These are phyloP conservation scores for Endotrypanum monterogeii DNA, from an alignment of 208 protist genomes.

Conservation along the genomic window DNA sequence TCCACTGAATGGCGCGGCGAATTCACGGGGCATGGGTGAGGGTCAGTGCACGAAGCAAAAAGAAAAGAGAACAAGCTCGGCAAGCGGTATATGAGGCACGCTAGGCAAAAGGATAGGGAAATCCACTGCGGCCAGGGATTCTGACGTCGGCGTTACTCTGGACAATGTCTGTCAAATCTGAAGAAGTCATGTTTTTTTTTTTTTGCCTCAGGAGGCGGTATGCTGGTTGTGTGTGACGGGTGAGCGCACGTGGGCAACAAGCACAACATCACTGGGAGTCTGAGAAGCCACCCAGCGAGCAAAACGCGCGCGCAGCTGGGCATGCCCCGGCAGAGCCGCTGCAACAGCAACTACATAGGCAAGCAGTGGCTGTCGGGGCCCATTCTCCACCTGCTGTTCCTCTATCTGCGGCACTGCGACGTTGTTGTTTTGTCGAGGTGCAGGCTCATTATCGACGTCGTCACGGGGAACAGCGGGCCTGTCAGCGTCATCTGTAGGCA, in stretches of 20 bases:
- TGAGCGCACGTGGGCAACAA: constrained; percentile 2
- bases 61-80: no score
- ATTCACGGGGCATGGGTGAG: no score
- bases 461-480: background rate
- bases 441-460: no score
- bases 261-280: constrained; percentile 17
- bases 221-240: background rate
- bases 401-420: background rate
- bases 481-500: background rate
- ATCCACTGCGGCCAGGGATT: background rate
- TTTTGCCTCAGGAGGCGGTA: background rate
- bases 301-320: constrained; percentile 1
- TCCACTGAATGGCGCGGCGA: no score
- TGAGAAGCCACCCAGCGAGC: constrained; percentile 21
- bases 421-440: no score
- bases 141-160: background rate
- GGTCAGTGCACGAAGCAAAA: background rate
- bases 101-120: background rate
- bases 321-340: background rate
- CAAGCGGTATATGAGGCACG: background rate
- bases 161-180: background rate
- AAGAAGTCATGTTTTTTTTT: no score
- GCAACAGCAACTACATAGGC: background rate
- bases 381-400: background rate
- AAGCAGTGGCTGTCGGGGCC: background rate